Evolutionary conservation across 441 rosid genomes (phyloP).

Genomic region (Bruguiera hainesii): DNA sequence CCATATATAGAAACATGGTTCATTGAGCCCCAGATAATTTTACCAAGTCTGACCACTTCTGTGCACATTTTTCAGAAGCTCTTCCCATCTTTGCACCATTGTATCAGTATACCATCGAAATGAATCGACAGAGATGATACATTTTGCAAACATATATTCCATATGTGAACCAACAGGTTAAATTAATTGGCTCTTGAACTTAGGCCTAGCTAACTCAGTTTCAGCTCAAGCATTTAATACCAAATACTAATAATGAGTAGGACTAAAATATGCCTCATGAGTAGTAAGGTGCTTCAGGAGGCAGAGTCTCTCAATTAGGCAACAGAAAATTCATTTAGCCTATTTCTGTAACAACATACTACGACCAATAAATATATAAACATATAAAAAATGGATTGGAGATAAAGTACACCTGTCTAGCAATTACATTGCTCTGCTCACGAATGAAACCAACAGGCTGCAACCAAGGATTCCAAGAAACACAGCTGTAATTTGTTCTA

Average conservation of each 20-base stretch:
- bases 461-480: slow-evolving; percentile 6
- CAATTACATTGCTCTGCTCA: slow-evolving; percentile 71
- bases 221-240: background rate
- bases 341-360: too few relatives aligned
- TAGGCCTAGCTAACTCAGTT: background rate
- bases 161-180: background rate
- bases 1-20: background rate
- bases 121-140: too few relatives aligned
- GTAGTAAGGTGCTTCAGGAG: too few relatives aligned
- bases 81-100: background rate
- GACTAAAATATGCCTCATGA: too few relatives aligned
- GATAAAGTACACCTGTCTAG: slow-evolving; percentile 61
- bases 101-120: background rate
- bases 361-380: background rate
- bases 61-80: background rate
- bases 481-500: background rate
- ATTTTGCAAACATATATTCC: too few relatives aligned
- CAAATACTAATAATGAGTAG: too few relatives aligned
- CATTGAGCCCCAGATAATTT: background rate
- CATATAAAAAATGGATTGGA: background rate
- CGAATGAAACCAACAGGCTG: slow-evolving; percentile 94
- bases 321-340: too few relatives aligned
- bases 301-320: too few relatives aligned
- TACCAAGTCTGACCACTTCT: background rate
- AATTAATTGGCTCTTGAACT: background rate